Evolutionary conservation across 306 rosid species (phyloP), one percentile per base, ranked within the genome.

Genomic region (Lupinus albus): DNA sequence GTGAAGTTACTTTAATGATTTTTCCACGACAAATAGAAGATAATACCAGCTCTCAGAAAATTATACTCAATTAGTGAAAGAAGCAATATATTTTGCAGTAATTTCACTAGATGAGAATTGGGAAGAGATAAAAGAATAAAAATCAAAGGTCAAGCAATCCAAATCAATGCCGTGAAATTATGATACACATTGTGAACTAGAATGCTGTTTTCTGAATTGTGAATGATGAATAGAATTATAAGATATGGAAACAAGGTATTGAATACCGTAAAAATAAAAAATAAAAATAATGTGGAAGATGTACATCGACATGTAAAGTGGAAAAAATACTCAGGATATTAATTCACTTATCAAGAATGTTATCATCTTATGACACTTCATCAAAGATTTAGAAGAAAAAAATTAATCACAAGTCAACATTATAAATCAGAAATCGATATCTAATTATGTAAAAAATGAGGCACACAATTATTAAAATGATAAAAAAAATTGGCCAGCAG

Each of bases 191-290:
- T 21, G 38, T 15, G 14, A 69, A 32, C 28, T 18, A 30, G 39
- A 55, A 68, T 39, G 54, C 20, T 33, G 30, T 38, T 17, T 53
- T 53, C 32, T 8, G 28, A 14, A 55, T 0, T 13, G 32, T 55
- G 56, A 64, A 64, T 7, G 17, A 42, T 45, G 44, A 55, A 21
- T 55, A 2, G 5, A 18, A 61, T 18, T 36, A 68, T 68, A 13
- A 41, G 50, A 41, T 54, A 8, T 9, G 44, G 33, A 53, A 42
- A 54, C 53, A 68, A 25, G 41, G 45, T 54, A 10, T 28, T 14
- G 3, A n/a, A n/a, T n/a, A n/a, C n/a, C n/a, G n/a, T n/a, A n/a
- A n/a, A n/a, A n/a, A n/a, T n/a, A n/a, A n/a, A n/a, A n/a, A n/a
- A n/a, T n/a, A n/a, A n/a, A n/a, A n/a, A n/a, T 20, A 53, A 53